Evolutionary conservation across 2,329 filamentous ascomycete genomes (phyloP).

Genomic region (Penicillium carneum): DNA sequence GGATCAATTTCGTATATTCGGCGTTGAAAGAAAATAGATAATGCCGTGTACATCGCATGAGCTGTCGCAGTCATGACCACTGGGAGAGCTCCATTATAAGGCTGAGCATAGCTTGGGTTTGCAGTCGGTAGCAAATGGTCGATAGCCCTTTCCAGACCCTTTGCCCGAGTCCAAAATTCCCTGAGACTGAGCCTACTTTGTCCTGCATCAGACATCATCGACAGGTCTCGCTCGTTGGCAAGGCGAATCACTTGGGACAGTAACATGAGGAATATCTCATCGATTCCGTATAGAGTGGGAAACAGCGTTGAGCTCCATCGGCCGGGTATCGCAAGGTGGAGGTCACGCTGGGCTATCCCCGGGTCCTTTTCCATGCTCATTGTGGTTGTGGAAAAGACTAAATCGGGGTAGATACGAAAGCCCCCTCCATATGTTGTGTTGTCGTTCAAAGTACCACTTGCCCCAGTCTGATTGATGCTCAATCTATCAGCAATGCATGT

Average conservation of each 20-base stretch:
- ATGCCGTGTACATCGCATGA: conserved; percentile 28
- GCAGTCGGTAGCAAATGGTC: conserved; percentile 12
- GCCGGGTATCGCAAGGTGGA: conserved; percentile 31
- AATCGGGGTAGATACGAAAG: conserved; percentile 24
- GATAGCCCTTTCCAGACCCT: conserved; percentile 28
- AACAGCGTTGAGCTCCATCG: conserved; percentile 31
- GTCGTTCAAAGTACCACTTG: background rate
- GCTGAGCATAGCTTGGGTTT: background rate
- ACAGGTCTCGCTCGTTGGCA: conserved; percentile 31
- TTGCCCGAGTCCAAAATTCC: conserved; percentile 29
- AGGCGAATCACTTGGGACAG: conserved; percentile 32
- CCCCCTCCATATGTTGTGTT: conserved; percentile 9
- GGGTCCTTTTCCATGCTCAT: conserved; percentile 32
- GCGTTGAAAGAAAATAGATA: conserved; percentile 30
- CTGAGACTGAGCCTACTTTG: conserved; percentile 10
- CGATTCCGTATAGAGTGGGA: conserved; percentile 29
- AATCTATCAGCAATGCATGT: conserved; percentile 20
- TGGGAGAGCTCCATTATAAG: background rate
- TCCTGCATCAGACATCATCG: conserved; percentile 9
- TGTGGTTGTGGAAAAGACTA: conserved; percentile 22
- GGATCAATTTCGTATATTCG: conserved; percentile 29
- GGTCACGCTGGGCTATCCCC: conserved; percentile 26
- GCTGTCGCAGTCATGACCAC: conserved; percentile 8
- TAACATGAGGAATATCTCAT: conserved; percentile 29
- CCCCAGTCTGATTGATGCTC: background rate